Conservation (phyloP, 805 yeast genomes). For the Saturnispora dispora region DNA sequence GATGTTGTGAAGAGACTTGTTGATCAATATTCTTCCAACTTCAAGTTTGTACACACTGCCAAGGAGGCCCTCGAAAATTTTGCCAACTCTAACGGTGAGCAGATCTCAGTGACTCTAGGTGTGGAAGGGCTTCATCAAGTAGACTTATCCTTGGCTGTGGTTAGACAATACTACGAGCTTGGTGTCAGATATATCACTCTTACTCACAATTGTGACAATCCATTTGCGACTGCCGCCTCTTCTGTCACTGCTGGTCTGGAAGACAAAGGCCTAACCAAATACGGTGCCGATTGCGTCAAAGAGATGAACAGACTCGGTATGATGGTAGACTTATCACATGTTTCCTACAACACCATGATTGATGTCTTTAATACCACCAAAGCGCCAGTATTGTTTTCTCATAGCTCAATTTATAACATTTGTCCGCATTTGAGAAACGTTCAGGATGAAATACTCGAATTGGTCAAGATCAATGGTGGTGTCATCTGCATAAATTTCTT, state of each 20-base stretch:
- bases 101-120: slow-evolving; percentile 41
- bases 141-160: slow-evolving; percentile 39
- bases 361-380: slow-evolving; percentile 33
- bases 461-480: slow-evolving; percentile 36
- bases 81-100: slow-evolving; percentile 16
- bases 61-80: slow-evolving; percentile 34
- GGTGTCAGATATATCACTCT: slow-evolving; percentile 48
- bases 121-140: slow-evolving; percentile 48
- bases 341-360: slow-evolving; percentile 40
- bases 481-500: slow-evolving; percentile 43
- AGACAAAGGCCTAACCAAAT: slow-evolving; percentile 37
- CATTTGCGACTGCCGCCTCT: slow-evolving; percentile 48
- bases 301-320: slow-evolving; percentile 49
- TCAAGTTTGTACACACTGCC: slow-evolving; percentile 34
- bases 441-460: slow-evolving; percentile 36
- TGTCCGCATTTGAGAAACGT: slow-evolving; percentile 39
- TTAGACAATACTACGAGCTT: slow-evolving; percentile 39
- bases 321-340: slow-evolving; percentile 46
- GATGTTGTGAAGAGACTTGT: slow-evolving; percentile 41
- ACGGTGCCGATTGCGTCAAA: slow-evolving; percentile 32
- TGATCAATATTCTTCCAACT: slow-evolving; percentile 30
- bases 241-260: slow-evolving; percentile 36
- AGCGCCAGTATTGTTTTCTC: slow-evolving; percentile 45
- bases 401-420: slow-evolving; percentile 36
- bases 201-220: slow-evolving; percentile 49